Base-by-base conservation (phyloP, 164 flowering plant genomes). In the Vitis rotundifolia region DNA sequence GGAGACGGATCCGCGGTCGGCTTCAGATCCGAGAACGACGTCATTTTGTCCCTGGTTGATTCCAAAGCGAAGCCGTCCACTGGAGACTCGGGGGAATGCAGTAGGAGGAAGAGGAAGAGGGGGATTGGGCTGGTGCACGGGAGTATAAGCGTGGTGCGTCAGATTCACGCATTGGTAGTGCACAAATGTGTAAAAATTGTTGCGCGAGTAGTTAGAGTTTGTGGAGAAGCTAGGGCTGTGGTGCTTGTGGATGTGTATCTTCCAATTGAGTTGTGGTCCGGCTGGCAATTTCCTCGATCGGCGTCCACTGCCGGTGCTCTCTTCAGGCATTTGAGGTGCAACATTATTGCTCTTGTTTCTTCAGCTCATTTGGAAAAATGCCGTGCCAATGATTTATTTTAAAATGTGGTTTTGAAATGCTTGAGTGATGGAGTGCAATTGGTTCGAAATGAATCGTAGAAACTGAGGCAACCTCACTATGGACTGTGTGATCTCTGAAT, bases 201-300 rank as follows among this genome's bases (percentile, higher is more conserved):
- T 7, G 82, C 91, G 1, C 83, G 88, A 3, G 79, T 89, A n/a
- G 68, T 87, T 48, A 61, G 64, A 26, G 80, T 79, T 44, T 74
- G 67, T 22, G 75, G 61, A 11, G 85, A 76, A 67, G 71, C 52
- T 11, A 81, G 93, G 77, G 97, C 71, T 59, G 88, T 86, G 51
- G 78, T 91, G 66, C 67, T 95, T 54, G 82, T 95, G 4, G 98
- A 95, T 72, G 94, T 95, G 58, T 89, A 84, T 77, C 71, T 95
- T 63, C 96, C 92, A 5, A 11, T 87, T 49, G 84, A 73, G 12
- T 49, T 86, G 80, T 89, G 88, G 91, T 72, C 82, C 6, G 98
- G 97, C 0, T 91, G 97, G 96, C 99, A 93, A 79, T 95, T 95
- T 56, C 94, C 94, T 1, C 79, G 61, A 67, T 85, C 84, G 1